These are phyloP conservation scores for Backusella parvicylindrica DNA, from an alignment of 192 early-diverging fungal species.

Conservation along the genomic window DNA sequence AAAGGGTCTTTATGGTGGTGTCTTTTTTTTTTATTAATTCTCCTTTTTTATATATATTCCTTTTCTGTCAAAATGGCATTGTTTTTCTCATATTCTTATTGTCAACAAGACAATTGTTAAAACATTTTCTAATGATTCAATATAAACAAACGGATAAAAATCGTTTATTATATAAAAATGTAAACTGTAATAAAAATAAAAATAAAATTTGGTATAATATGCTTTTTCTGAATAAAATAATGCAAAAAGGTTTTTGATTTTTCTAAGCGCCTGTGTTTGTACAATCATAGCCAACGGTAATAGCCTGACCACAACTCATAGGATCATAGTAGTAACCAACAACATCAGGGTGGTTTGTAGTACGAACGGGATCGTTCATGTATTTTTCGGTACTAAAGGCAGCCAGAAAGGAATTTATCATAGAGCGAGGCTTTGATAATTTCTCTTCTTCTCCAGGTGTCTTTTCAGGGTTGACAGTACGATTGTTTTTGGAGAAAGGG, in stretches of 20 bases:
- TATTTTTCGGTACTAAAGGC: background rate
- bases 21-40: background rate
- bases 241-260: background rate
- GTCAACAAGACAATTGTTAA: background rate
- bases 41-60: background rate
- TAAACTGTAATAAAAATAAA: too few species aligned
- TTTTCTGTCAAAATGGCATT: background rate
- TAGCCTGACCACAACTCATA: constrained; percentile 13
- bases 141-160: too few species aligned
- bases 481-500: background rate
- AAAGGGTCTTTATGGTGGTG: background rate
- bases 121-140: too few species aligned
- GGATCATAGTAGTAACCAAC: constrained; percentile 30
- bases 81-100: background rate
- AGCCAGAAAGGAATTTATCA: background rate
- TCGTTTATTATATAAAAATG: background rate
- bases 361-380: constrained; percentile 29
- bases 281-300: constrained; percentile 13
- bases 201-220: too few species aligned
- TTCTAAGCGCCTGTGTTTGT: constrained; percentile 31
- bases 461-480: background rate
- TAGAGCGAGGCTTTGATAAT: background rate
- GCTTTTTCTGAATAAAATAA: background rate
- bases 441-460: background rate
- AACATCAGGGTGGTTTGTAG: constrained; percentile 22